These are phyloP conservation scores for Hyaloscypha variabilis DNA, from an alignment of 495 filamentous ascomycete genomes.

Conservation along the genomic window DNA sequence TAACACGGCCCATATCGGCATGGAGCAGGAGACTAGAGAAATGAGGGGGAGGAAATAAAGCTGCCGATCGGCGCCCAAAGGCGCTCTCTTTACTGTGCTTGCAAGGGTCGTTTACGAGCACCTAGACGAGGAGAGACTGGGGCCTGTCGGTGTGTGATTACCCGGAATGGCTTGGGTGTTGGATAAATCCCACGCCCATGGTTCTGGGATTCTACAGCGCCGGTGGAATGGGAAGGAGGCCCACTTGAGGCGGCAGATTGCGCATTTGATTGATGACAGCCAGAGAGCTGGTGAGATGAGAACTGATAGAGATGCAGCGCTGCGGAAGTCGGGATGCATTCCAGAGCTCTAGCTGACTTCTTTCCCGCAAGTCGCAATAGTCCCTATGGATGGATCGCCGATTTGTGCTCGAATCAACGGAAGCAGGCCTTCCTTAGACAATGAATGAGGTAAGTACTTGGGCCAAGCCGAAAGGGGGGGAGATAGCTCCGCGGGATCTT, in stretches of 20 bases:
- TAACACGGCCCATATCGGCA: neutral
- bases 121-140: neutral
- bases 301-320: no score
- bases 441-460: neutral
- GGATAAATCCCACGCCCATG: neutral
- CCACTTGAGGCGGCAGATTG: constrained; percentile 7
- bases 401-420: neutral
- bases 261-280: neutral
- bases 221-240: neutral
- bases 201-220: neutral
- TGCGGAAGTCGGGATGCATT: neutral
- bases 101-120: neutral
- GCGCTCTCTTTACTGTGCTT: neutral
- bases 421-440: neutral
- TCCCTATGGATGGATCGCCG: neutral
- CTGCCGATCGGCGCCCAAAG: neutral
- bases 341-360: no score
- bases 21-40: neutral
- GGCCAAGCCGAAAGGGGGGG: neutral
- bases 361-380: neutral
- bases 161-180: neutral
- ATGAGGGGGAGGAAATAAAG: constrained; percentile 2
- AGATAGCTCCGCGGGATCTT: neutral
- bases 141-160: neutral
- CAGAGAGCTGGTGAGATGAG: neutral